Evolutionary conservation across 306 rosid genomes (phyloP).

Genomic region (Arachis hypogaea): DNA sequence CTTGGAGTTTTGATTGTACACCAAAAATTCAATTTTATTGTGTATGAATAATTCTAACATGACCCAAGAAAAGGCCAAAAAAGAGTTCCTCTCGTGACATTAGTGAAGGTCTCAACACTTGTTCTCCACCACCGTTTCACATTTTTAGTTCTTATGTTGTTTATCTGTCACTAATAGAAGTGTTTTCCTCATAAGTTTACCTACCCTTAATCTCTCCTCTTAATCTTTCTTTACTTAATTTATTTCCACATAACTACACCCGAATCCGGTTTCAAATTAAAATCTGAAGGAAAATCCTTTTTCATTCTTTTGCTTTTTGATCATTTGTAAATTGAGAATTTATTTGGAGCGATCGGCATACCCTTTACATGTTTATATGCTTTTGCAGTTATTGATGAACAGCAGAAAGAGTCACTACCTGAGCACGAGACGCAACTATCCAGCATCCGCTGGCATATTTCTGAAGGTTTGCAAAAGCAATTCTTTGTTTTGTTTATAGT

Average conservation of each 20-base stretch:
- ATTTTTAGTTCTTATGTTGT: too few relatives aligned
- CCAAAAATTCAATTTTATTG: too few relatives aligned
- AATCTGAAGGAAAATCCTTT: conserved; percentile 11
- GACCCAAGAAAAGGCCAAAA: too few relatives aligned
- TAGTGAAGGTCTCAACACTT: too few relatives aligned
- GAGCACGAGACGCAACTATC: conserved; percentile 87
- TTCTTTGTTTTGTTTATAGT: conserved; percentile 1
- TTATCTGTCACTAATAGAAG: too few relatives aligned
- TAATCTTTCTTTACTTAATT: too few relatives aligned
- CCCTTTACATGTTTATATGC: conserved; percentile 25
- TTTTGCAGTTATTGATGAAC: conserved; percentile 83
- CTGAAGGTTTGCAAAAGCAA: conserved; percentile 66
- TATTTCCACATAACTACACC: too few relatives aligned
- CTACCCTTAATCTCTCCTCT: too few relatives aligned
- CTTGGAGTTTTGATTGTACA: neutral
- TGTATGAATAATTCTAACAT: too few relatives aligned
- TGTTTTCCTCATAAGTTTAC: too few relatives aligned
- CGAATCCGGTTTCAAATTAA: conserved; percentile 10
- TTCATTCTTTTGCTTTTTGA: conserved; percentile 4
- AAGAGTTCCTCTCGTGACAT: too few relatives aligned
- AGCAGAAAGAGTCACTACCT: conserved; percentile 78
- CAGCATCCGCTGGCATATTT: conserved; percentile 86
- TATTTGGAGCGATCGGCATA: conserved; percentile 10
- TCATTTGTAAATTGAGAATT: conserved; percentile 31
- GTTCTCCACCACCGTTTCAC: too few relatives aligned